A percentile compares a stretch with the other conserved stretches of the same genome.
Conservation (phyloP, 345 rosid species). For the Acer yangbiense region DNA sequence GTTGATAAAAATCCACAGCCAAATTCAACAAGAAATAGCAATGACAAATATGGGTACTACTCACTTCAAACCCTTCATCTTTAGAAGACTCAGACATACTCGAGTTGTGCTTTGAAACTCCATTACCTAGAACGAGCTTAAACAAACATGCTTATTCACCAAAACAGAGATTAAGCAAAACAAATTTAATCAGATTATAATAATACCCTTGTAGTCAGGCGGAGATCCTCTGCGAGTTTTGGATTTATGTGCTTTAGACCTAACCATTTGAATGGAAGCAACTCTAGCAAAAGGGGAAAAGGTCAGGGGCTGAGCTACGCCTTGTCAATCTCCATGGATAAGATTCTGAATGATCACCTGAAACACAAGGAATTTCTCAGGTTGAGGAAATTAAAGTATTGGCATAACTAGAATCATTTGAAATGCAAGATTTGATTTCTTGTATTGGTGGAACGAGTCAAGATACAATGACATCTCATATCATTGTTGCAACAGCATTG, state of each 20-base stretch:
- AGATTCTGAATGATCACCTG: no score
- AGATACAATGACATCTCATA: no score
- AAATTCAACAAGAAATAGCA: not conserved
- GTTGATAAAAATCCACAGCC: not conserved
- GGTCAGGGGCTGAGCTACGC: constrained; percentile 52
- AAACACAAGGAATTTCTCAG: no score
- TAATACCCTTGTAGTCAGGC: constrained; percentile 31
- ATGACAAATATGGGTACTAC: constrained; percentile 3
- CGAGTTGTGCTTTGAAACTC: not conserved
- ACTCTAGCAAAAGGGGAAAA: constrained; percentile 76
- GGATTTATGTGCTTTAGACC: constrained; percentile 28
- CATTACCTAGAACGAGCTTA: constrained; percentile 19
- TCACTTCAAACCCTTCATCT: constrained; percentile 62
- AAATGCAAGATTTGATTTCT: no score
- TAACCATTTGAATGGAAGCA: constrained; percentile 35
- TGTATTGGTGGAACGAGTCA: no score
- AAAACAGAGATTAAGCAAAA: not conserved
- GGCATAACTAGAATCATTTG: no score
- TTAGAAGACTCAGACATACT: constrained; percentile 51
- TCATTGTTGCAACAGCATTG: no score
- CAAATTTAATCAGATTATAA: not conserved
- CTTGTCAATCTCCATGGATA: constrained; percentile 40
- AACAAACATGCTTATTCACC: not conserved
- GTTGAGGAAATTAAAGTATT: no score
- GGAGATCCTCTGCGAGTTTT: constrained; percentile 25